phyloP scores from a whole-genome alignment of 768 basidiomycete species.

The Chlorophyllum brunneum region DNA sequence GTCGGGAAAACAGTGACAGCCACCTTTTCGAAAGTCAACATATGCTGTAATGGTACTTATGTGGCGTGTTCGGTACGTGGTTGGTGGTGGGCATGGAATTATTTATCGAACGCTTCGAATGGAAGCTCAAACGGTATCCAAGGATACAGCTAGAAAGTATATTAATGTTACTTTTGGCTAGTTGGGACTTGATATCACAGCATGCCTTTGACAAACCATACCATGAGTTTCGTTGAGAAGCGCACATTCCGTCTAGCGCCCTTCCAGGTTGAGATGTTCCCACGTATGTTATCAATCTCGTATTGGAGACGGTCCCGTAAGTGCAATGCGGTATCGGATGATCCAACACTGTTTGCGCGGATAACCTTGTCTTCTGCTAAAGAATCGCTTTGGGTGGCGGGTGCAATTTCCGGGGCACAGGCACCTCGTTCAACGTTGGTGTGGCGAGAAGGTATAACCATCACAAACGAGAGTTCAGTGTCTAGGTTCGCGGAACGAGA shows the following conservation, averaged over 20 bases:
- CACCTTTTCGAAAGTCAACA: too few species aligned
- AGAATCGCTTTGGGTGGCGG: neutral
- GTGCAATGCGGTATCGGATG: neutral
- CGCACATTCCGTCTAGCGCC: conserved; percentile 56
- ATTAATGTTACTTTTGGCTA: too few species aligned
- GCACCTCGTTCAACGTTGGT: conserved; percentile 14
- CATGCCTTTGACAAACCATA: conserved; percentile 66
- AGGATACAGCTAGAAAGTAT: too few species aligned
- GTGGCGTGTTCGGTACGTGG: too few species aligned
- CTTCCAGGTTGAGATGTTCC: conserved; percentile 53
- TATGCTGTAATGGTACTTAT: too few species aligned
- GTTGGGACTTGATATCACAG: too few species aligned
- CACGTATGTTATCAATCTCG: conserved; percentile 51
- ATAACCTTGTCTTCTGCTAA: neutral
- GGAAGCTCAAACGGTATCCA: too few species aligned
- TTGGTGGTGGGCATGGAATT: too few species aligned
- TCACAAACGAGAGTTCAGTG: conserved; percentile 86
- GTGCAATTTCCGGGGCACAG: neutral
- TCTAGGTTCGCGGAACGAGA: conserved; percentile 88
- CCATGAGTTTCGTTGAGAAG: conserved; percentile 59
- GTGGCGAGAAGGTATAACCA: conserved; percentile 57
- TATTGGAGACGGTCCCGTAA: conserved; percentile 46
- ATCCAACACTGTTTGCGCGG: conserved; percentile 15
- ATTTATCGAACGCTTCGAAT: too few species aligned
- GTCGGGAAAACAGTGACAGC: too few species aligned